Evolutionary conservation across 2,329 filamentous ascomycete genomes (phyloP).

Genomic region (Plectosphaerella sp.): DNA sequence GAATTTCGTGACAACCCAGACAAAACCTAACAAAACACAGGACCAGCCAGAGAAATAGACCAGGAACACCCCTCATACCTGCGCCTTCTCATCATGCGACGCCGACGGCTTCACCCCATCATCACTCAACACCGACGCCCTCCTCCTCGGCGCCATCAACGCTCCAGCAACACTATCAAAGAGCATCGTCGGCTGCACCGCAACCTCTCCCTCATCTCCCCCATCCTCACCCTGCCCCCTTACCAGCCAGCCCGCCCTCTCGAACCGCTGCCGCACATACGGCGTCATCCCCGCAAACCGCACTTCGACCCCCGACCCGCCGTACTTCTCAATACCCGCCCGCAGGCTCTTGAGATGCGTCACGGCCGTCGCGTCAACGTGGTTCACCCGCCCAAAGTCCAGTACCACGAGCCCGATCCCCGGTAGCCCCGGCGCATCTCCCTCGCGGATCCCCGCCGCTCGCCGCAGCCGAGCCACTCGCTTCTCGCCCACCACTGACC

Average conservation of each 20-base stretch:
- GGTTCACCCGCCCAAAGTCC: slow-evolving; percentile 46
- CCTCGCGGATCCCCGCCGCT: slow-evolving; percentile 22
- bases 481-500: slow-evolving; percentile 48
- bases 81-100: background rate
- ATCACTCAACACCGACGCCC: background rate
- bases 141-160: background rate
- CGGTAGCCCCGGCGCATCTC: slow-evolving; percentile 23
- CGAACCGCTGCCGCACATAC: slow-evolving; percentile 32
- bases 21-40: too few species aligned
- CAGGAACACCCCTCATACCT: background rate
- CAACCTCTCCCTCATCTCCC: background rate
- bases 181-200: background rate
- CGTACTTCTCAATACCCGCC: slow-evolving; percentile 43
- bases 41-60: too few species aligned
- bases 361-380: slow-evolving; percentile 49
- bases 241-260: slow-evolving; percentile 28
- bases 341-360: slow-evolving; percentile 43
- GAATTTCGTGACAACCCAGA: too few species aligned
- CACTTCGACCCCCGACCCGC: slow-evolving; percentile 38
- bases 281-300: slow-evolving; percentile 43
- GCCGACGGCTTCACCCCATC: background rate
- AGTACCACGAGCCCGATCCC: slow-evolving; percentile 44
- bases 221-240: background rate
- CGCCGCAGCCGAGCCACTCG: slow-evolving; percentile 40
- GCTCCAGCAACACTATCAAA: background rate